Conservation (phyloP, 2,329 filamentous ascomycete genomes). For the Colletotrichum falcatum region DNA sequence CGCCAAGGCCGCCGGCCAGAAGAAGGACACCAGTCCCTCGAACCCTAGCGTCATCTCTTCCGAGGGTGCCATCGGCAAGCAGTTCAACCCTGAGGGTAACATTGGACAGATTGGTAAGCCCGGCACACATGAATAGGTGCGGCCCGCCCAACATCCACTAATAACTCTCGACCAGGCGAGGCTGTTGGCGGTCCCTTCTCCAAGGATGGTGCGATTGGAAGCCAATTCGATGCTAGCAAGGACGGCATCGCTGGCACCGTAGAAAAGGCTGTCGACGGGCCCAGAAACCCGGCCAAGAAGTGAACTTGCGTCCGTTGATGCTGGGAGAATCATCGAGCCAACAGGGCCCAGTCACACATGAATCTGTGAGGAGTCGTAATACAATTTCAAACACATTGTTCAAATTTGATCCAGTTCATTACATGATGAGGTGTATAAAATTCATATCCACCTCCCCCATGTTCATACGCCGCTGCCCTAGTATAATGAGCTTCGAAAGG, state of each 20-base stretch:
- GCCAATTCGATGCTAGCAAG: slow-evolving; percentile 34
- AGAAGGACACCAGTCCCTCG: slow-evolving; percentile 29
- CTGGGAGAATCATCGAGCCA: background rate
- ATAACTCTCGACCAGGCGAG: background rate
- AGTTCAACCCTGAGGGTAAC: slow-evolving; percentile 37
- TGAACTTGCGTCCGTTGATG: background rate
- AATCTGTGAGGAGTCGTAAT: background rate
- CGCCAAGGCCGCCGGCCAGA: slow-evolving; percentile 17
- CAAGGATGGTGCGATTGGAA: slow-evolving; percentile 30
- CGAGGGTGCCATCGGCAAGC: slow-evolving; percentile 33
- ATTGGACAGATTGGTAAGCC: slow-evolving; percentile 33
- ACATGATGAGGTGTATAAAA: too few relatives aligned
- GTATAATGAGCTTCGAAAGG: too few relatives aligned
- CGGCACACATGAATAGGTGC: fast-evolving
- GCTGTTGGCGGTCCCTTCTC: slow-evolving; percentile 31
- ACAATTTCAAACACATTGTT: background rate
- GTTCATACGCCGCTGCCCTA: too few relatives aligned
- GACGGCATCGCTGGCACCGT: slow-evolving; percentile 30
- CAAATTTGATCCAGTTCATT: too few relatives aligned
- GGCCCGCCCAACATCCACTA: too few relatives aligned
- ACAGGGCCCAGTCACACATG: background rate
- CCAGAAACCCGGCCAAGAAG: slow-evolving; percentile 34
- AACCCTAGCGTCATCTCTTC: slow-evolving; percentile 37
- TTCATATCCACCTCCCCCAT: too few relatives aligned
- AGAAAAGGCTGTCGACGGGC: slow-evolving; percentile 26